Conservation (phyloP, 176 grass and related monocot species). For the Melocanna baccifera region DNA sequence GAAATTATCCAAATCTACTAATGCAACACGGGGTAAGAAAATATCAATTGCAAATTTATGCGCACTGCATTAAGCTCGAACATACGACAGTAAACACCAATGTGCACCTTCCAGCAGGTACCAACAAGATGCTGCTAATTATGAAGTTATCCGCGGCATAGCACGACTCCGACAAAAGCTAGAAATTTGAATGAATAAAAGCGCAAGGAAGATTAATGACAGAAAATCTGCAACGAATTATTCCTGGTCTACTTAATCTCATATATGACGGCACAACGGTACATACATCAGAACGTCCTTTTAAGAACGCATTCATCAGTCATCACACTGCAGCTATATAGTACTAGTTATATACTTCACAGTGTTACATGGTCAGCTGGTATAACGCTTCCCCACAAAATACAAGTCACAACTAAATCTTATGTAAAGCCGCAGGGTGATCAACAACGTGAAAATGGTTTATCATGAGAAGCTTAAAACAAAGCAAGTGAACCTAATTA, state of each 20-base stretch:
- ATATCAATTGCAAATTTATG: background rate
- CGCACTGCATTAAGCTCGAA: background rate
- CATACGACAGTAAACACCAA: background rate
- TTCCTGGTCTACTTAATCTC: background rate
- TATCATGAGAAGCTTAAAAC: constrained; percentile 30
- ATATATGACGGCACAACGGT: background rate
- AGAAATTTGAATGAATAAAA: background rate
- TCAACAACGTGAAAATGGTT: constrained; percentile 29
- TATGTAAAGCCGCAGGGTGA: constrained; percentile 46
- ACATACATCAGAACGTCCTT: background rate
- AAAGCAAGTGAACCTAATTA: constrained; percentile 48
- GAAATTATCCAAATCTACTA: background rate
- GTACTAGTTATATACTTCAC: background rate
- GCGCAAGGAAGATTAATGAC: background rate
- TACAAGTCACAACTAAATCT: constrained; percentile 39
- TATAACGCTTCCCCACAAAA: background rate
- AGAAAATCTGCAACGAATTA: background rate
- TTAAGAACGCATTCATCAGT: background rate
- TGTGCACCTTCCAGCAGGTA: background rate
- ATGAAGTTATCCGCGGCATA: background rate
- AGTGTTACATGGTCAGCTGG: constrained; percentile 17
- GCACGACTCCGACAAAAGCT: background rate
- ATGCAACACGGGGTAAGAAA: background rate
- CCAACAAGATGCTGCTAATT: background rate
- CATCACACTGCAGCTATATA: background rate